A percentile compares a stretch with the other conserved stretches of the same genome.
Evolutionary conservation across 1,284 basidiomycete species (phyloP).

Genomic region (Phlebopus sp.): DNA sequence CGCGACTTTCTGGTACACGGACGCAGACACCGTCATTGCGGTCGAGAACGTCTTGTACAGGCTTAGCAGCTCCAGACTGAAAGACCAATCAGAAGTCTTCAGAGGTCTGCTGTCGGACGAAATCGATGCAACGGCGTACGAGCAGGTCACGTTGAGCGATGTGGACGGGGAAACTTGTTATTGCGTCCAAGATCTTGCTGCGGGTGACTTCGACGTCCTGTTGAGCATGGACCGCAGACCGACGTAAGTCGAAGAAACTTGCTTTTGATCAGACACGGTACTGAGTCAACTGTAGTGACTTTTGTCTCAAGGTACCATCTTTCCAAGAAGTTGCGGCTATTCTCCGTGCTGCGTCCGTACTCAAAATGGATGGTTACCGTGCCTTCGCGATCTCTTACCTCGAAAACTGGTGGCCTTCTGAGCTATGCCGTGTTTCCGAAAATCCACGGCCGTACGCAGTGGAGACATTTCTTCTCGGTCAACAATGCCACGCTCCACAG

Average conservation of each 20-base stretch:
- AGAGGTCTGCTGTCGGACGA: not conserved
- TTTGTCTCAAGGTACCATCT: constrained; percentile 17
- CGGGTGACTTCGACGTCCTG: constrained; percentile 3
- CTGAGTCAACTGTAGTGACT: not conserved
- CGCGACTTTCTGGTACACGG: not conserved
- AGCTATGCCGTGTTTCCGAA: constrained; percentile 19
- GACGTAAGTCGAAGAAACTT: not conserved
- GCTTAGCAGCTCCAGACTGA: not conserved
- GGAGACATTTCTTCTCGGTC: constrained; percentile 32
- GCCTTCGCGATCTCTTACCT: constrained; percentile 27
- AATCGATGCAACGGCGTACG: not conserved
- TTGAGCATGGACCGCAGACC: constrained; percentile 4
- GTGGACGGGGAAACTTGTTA: not conserved
- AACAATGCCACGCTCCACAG: constrained; percentile 24
- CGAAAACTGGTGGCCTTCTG: constrained; percentile 29
- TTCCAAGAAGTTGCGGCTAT: constrained; percentile 29
- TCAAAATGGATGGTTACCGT: constrained; percentile 23
- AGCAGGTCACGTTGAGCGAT: not conserved
- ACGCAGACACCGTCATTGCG: not conserved
- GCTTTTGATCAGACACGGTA: not conserved
- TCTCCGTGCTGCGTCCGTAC: constrained; percentile 28
- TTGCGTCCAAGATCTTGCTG: not conserved
- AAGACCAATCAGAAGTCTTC: not conserved
- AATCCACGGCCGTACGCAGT: constrained; percentile 21
- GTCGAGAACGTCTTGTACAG: not conserved